Conservation (phyloP, 345 rosid genomes). For the Geranium rotundifolium region DNA sequence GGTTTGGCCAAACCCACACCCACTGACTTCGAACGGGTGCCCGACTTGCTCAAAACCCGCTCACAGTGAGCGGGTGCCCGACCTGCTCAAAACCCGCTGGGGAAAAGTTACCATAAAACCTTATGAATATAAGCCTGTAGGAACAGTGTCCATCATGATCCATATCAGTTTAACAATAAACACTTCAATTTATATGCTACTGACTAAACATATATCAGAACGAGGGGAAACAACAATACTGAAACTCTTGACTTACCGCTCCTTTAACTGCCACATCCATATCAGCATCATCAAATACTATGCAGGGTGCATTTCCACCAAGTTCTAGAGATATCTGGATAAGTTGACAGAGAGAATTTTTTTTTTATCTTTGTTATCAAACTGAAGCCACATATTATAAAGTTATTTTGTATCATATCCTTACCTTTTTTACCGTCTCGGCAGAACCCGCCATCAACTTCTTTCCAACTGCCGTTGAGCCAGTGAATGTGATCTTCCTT, state of each 20-base stretch:
- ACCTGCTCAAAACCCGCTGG: no score
- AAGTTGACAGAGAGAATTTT: background rate
- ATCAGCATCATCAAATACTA: constrained; percentile 91
- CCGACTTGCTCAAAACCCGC: no score
- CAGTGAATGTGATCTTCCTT: constrained; percentile 87
- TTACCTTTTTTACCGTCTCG: constrained; percentile 80
- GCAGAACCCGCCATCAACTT: constrained; percentile 97
- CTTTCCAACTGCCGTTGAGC: constrained; percentile 96
- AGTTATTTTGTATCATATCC: constrained; percentile 10
- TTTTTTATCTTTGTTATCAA: background rate
- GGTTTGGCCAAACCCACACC: no score
- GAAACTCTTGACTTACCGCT: constrained; percentile 43
- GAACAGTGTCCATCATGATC: constrained; percentile 1
- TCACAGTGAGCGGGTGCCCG: no score
- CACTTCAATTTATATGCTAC: no score
- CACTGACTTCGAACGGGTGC: no score
- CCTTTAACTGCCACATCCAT: constrained; percentile 90
- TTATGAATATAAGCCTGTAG: background rate
- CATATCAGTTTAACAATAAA: background rate
- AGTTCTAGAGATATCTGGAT: constrained; percentile 80
- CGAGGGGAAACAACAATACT: background rate
- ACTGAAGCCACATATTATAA: background rate
- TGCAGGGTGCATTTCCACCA: constrained; percentile 98
- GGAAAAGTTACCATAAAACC: background rate
- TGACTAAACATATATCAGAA: background rate